A percentile compares a stretch with the other conserved stretches of the same genome.
These are phyloP conservation scores for Lactarius evosmus DNA, from an alignment of 768 basidiomycete species.

Conservation along the genomic window DNA sequence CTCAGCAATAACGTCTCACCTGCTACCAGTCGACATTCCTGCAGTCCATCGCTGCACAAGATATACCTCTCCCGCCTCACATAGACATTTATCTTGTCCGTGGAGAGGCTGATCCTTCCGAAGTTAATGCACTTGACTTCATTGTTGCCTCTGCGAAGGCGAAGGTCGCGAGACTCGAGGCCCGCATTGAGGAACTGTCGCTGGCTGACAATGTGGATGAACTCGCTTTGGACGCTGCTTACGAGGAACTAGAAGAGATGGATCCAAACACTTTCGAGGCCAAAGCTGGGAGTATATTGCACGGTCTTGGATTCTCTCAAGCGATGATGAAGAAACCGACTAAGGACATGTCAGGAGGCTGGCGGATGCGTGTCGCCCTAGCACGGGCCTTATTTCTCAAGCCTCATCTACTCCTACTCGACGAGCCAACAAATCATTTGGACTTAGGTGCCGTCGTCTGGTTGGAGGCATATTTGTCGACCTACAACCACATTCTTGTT, in stretches of 20 bases:
- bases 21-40: constrained; percentile 82
- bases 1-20: constrained; percentile 18
- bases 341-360: constrained; percentile 99
- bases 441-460: constrained; percentile 98
- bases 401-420: constrained; percentile 91
- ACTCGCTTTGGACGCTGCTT: constrained; percentile 77
- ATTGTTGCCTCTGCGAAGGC: constrained; percentile 89
- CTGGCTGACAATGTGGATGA: constrained; percentile 90
- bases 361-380: constrained; percentile 98
- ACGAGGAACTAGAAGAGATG: constrained; percentile 96
- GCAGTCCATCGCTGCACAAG: constrained; percentile 91
- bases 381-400: constrained; percentile 95
- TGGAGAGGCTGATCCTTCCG: constrained; percentile 93
- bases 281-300: constrained; percentile 94
- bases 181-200: constrained; percentile 90
- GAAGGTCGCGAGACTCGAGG: constrained; percentile 92
- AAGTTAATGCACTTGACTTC: constrained; percentile 95
- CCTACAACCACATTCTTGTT: constrained; percentile 98
- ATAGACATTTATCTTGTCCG: constrained; percentile 97
- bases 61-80: constrained; percentile 90
- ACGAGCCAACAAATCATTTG: constrained; percentile 90
- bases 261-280: constrained; percentile 94
- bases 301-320: constrained; percentile 90
- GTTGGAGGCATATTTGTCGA: constrained; percentile 96
- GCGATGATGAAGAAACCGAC: constrained; percentile 96